Conservation (phyloP, 257 asterid genomes). For the Solanum bulbocastanum region DNA sequence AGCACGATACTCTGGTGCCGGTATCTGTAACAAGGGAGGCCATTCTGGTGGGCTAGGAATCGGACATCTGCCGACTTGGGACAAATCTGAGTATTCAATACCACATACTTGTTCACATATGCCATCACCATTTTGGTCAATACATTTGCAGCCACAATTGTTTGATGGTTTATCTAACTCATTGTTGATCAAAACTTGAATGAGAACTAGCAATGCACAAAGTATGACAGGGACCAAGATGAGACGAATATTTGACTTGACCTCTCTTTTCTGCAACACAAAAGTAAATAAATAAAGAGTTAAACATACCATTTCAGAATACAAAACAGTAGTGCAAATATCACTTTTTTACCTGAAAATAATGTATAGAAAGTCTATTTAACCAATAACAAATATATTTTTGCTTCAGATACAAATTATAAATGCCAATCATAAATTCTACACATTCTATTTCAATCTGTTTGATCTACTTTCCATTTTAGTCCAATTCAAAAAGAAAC, state of each 20-base stretch:
- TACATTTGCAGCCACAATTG: slow-evolving; percentile 85
- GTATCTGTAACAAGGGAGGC: slow-evolving; percentile 81
- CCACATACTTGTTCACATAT: slow-evolving; percentile 75
- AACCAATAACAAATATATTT: background rate
- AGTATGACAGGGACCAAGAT: slow-evolving; percentile 51
- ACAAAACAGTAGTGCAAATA: background rate
- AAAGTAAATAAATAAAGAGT: background rate
- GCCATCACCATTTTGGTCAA: slow-evolving; percentile 65
- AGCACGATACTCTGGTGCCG: slow-evolving; percentile 58
- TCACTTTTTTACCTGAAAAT: background rate
- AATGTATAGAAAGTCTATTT: background rate
- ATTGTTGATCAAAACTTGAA: slow-evolving; percentile 57
- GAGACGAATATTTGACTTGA: slow-evolving; percentile 51
- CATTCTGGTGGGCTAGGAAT: slow-evolving; percentile 77
- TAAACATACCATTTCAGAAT: background rate
- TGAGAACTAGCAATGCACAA: slow-evolving; percentile 58
- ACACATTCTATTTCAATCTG: background rate
- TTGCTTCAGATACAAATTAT: background rate
- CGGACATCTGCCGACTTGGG: slow-evolving; percentile 56
- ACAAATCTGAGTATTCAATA: slow-evolving; percentile 65
- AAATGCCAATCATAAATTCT: background rate
- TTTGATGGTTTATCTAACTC: slow-evolving; percentile 65
- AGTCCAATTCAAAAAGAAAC: background rate
- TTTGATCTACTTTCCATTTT: background rate
- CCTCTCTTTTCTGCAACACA: slow-evolving; percentile 62